Evolutionary conservation across 2,329 filamentous ascomycete species (phyloP).

Genomic region (Plectosphaerella cucumerina): DNA sequence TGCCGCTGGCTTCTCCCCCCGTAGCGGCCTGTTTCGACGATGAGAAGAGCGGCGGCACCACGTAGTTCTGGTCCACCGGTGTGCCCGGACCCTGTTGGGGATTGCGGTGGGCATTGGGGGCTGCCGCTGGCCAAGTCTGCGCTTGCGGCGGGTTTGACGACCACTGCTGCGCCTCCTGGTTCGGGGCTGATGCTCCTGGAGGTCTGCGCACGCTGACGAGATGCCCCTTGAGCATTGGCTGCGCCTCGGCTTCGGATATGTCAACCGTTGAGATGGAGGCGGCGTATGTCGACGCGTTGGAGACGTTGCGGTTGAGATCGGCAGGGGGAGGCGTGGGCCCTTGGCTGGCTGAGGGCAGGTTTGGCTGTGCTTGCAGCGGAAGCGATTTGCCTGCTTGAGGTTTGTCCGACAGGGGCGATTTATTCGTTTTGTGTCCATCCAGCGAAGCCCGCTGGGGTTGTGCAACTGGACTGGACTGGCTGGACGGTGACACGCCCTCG

Average conservation of each 20-base stretch:
- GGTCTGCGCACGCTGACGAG: conserved; percentile 7
- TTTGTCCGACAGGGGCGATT: too few species aligned
- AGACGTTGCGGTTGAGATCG: not conserved
- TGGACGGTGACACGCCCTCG: too few species aligned
- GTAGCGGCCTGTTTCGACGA: not conserved
- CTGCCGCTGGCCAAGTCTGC: not conserved
- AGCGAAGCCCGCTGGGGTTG: too few species aligned
- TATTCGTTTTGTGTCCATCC: too few species aligned
- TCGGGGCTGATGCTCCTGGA: too few species aligned
- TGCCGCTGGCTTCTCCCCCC: not conserved
- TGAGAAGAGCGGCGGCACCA: conserved; percentile 9
- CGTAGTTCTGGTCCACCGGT: not conserved
- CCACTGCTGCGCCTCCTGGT: too few species aligned
- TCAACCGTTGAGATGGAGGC: conserved; percentile 18
- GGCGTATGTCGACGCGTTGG: conserved; percentile 7
- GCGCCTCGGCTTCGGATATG: conserved; percentile 15
- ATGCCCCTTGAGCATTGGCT: conserved; percentile 15
- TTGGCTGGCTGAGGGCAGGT: not conserved
- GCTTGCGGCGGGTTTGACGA: not conserved
- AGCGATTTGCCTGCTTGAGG: too few species aligned
- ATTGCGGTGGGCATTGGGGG: not conserved
- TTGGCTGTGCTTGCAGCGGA: not conserved
- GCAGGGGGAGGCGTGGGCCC: not conserved
- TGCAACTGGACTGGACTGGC: too few species aligned
- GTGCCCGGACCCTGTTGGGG: not conserved